Base-by-base conservation (phyloP, 805 yeast genomes). In the Nakazawaea populi region DNA sequence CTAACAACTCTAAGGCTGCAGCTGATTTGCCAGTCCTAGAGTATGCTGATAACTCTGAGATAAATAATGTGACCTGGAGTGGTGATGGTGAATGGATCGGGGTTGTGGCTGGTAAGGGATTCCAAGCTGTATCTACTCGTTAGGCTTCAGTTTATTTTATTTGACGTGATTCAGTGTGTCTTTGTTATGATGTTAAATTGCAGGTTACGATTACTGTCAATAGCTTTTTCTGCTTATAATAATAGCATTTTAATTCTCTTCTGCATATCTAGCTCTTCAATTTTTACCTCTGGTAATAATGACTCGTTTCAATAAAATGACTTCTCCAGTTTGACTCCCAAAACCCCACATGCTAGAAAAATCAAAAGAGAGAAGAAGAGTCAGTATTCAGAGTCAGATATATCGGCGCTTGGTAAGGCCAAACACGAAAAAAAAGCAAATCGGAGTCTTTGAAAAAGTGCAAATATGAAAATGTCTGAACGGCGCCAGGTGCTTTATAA, bases 81-180 rank as follows among this genome's bases (percentile, higher is more conserved):
- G 75, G 77, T 6, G 65, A 68, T 27, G 96, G 92, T 11, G 84
- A 83, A 55, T 89, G 96, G 95, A 73, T 89, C 56, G 96, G 95
- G 4, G 79, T 80, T 7, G 81, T 83, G 28, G 71, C 80, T 51
- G 92, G 91, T 2, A 79, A 79, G 54, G 81, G 84, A 2, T 76
- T 85, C 56, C 91, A 86, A 61, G 85, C 43, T n/a, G 38, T 43
- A 6, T 43, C 46, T 43, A 28, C 46, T 43, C 38, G 18, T 18
- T 43, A 43, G 14, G n/a, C 18, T 12, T 18, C 40, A 37, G 18
- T 37, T 37, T 34, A 18, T 18, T 18, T 18, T 18, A 18, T 18
- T 18, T 18, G 24, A 18, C 24, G 24, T 18, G 24, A 3, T 18
- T 18, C 24, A 18, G 24, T 18, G 24, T 18, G 24, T 18, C 24